Evolutionary conservation across 768 basidiomycete genomes (phyloP).

Genomic region (Tremella yokohamensis): DNA sequence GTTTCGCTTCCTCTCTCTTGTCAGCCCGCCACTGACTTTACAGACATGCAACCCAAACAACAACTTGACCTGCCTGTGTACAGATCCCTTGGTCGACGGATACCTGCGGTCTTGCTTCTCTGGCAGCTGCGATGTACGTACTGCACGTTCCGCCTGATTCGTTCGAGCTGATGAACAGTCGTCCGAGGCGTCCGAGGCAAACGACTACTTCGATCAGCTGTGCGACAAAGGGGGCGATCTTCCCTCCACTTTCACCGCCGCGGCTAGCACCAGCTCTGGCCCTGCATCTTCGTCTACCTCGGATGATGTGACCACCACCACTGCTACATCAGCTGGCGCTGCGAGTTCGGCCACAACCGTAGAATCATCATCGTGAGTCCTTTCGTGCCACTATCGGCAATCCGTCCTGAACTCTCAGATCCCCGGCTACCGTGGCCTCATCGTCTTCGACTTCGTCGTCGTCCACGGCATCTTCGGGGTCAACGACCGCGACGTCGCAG

Average conservation of each 20-base stretch:
- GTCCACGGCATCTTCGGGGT: no score
- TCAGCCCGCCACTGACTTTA: no score
- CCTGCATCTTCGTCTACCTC: neutral
- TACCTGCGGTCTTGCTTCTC: constrained; percentile 3
- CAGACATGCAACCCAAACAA: constrained; percentile 1
- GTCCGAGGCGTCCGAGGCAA: neutral
- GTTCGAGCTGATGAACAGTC: neutral
- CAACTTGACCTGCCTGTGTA: constrained; percentile 4
- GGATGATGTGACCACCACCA: neutral
- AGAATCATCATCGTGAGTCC: no score
- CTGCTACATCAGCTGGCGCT: neutral
- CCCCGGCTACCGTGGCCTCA: no score
- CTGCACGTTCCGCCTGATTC: neutral
- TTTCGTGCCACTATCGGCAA: no score
- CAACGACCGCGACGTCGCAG: no score
- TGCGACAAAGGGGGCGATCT: neutral
- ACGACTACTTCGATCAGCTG: neutral
- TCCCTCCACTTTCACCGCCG: neutral
- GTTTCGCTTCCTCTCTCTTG: no score
- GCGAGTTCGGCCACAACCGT: neutral
- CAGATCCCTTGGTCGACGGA: neutral
- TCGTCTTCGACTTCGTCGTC: no score
- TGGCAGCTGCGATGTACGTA: neutral
- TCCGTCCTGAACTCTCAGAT: no score
- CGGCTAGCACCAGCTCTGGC: neutral